These are phyloP conservation scores for Azolla pinnata DNA, from an alignment of 75 land plant species.

Conservation along the genomic window DNA sequence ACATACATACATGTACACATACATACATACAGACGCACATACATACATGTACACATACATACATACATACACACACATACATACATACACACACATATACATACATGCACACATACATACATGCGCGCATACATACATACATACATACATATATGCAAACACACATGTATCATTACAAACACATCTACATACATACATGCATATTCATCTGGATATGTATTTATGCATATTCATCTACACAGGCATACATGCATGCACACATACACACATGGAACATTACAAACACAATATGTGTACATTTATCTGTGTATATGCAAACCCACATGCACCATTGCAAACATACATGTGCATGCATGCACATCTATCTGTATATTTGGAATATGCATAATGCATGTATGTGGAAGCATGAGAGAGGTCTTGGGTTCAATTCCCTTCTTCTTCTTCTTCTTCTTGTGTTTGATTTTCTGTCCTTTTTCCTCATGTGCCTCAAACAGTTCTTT, in stretches of 20 bases:
- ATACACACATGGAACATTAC: background rate
- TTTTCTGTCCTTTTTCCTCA: no score
- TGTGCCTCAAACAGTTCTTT: background rate
- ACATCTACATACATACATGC: background rate
- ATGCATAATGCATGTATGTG: no score
- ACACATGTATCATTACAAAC: background rate
- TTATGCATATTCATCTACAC: background rate
- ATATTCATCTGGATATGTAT: background rate
- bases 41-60: slow-evolving; percentile 1
- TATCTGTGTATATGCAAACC: no score
- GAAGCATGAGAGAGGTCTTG: no score
- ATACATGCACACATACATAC: background rate
- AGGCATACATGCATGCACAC: background rate
- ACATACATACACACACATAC: background rate
- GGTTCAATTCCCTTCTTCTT: no score
- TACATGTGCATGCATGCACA: background rate
- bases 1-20: slow-evolving; percentile 2
- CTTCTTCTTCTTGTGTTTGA: no score
- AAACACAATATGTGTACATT: background rate
- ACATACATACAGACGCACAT: background rate
- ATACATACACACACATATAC: background rate
- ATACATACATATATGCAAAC: background rate
- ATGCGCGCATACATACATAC: background rate
- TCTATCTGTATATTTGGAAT: background rate
- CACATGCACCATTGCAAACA: background rate